A percentile compares a stretch with the other conserved stretches of the same genome.
Evolutionary conservation across 2,329 filamentous ascomycete species (phyloP).

Genomic region (Colletotrichum gigasporum): DNA sequence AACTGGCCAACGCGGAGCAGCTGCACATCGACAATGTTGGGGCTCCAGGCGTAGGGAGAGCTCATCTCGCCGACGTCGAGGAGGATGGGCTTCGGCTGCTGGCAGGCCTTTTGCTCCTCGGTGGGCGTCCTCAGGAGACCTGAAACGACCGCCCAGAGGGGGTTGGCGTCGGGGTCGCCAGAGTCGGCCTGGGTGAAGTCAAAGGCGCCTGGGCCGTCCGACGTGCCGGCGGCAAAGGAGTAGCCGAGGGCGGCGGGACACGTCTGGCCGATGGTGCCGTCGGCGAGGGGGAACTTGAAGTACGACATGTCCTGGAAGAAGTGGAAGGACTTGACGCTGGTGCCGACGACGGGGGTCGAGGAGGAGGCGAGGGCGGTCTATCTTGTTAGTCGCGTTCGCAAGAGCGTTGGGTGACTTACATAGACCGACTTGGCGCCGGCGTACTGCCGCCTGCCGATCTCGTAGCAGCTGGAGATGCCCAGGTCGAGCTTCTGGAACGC

Average conservation of each 20-base stretch:
- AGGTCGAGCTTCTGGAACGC: slow-evolving; percentile 74
- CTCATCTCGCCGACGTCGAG: slow-evolving; percentile 87
- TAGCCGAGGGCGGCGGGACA: slow-evolving; percentile 91
- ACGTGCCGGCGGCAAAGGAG: slow-evolving; percentile 91
- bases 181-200: slow-evolving; percentile 92
- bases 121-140: slow-evolving; percentile 76
- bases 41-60: slow-evolving; percentile 84
- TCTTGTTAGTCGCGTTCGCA: slow-evolving; percentile 36
- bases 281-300: slow-evolving; percentile 77
- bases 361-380: slow-evolving; percentile 63
- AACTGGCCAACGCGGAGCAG: slow-evolving; percentile 85
- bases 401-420: slow-evolving; percentile 41
- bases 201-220: slow-evolving; percentile 89
- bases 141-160: slow-evolving; percentile 82
- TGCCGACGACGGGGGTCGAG: slow-evolving; percentile 65
- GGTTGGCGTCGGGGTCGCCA: slow-evolving; percentile 73
- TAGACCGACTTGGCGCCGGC: slow-evolving; percentile 61
- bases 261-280: slow-evolving; percentile 75
- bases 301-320: slow-evolving; percentile 84
- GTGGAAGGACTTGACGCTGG: slow-evolving; percentile 82
- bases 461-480: slow-evolving; percentile 77
- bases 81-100: slow-evolving; percentile 83
- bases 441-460: slow-evolving; percentile 80
- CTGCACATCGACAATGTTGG: slow-evolving; percentile 92
- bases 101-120: slow-evolving; percentile 76